Evolutionary conservation across 768 basidiomycete genomes (phyloP), one percentile per base, ranked within the genome.

Genomic region (Suillus plorans): DNA sequence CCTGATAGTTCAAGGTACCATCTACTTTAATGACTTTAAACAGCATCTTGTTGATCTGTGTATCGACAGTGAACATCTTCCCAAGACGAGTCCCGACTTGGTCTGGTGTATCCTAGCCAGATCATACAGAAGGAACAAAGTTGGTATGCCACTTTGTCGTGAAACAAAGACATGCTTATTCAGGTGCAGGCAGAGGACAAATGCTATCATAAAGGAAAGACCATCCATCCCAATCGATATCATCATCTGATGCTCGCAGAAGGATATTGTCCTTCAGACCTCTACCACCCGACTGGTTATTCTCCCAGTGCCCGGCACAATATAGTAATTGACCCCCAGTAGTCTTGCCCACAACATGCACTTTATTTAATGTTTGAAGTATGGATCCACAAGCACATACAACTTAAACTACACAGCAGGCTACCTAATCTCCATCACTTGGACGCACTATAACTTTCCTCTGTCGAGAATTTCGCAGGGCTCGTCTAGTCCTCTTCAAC

Each of bases 361-460:
- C 31, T 55, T 34, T 20, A 53, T 53, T 53, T 10, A 31, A 20
- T 9, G 10, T 34, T 34, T 5, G 18, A 53, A 31, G 16, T 3
- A 55, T n/a, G 5, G 20, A 55, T 20, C 9, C 31, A 53, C 12
- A 20, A 31, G 10, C 9, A 13, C 12, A 20, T 55, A 20, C 53
- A 55, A 53, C 31, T 18, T 31, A 12, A 34, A 34, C 31, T 14
- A 10, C 12, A 56, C 36, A 56, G 4, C n/a, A 14, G 3, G n/a
- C 18, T 16, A 39, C 16, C 8, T 58, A 25, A 25, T 10, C 28
- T 31, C 41, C 6, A 31, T 28, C 25, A 28, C 10, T 6, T 42
- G 6, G 37, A 25, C 10, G 37, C 3, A 42, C 39, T 57, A 73
- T 14, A 49, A 41, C 39, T 65, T 69, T n/a, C 36, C 45, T 69